Conservation (phyloP, 192 early-diverging fungal genomes). For the Coemansia sp. region DNA sequence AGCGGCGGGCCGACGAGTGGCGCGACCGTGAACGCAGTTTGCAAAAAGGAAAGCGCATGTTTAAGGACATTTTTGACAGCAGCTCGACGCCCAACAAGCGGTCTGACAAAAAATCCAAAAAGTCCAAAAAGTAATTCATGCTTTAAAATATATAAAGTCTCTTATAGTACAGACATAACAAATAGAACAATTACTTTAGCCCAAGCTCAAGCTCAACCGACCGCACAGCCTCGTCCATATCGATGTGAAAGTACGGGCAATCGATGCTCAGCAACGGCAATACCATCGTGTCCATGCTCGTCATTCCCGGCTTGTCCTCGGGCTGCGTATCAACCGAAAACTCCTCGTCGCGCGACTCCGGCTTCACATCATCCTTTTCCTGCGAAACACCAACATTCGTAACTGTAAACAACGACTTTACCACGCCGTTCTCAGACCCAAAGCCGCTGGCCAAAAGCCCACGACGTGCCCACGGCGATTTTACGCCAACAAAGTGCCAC, state of each 20-base stretch:
- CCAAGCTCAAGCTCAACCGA: slow-evolving; percentile 45
- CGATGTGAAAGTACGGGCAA: slow-evolving; percentile 49
- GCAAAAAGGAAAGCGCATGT: slow-evolving; percentile 75
- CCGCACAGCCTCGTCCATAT: slow-evolving; percentile 50
- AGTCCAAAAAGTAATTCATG: background rate
- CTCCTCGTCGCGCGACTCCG: slow-evolving; percentile 8
- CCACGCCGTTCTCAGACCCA: slow-evolving; percentile 25
- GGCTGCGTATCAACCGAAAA: background rate
- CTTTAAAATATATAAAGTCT: background rate
- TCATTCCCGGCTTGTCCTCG: background rate
- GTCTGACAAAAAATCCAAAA: background rate
- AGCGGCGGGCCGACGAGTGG: slow-evolving; percentile 76
- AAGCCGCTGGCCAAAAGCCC: slow-evolving; percentile 48
- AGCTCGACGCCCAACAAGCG: too few relatives aligned
- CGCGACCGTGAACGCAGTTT: slow-evolving; percentile 67
- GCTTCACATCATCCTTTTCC: slow-evolving; percentile 13
- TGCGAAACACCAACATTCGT: slow-evolving; percentile 34
- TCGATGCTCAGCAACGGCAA: slow-evolving; percentile 44
- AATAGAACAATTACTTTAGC: slow-evolving; percentile 13
- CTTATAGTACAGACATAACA: background rate
- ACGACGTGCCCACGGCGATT: slow-evolving; percentile 43
- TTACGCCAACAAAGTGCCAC: slow-evolving; percentile 59
- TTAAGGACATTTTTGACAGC: slow-evolving; percentile 52
- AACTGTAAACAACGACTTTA: slow-evolving; percentile 43
- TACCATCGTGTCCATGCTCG: slow-evolving; percentile 34